Evolutionary conservation across 306 rosid genomes (phyloP).

Genomic region (Castanospermum australe): DNA sequence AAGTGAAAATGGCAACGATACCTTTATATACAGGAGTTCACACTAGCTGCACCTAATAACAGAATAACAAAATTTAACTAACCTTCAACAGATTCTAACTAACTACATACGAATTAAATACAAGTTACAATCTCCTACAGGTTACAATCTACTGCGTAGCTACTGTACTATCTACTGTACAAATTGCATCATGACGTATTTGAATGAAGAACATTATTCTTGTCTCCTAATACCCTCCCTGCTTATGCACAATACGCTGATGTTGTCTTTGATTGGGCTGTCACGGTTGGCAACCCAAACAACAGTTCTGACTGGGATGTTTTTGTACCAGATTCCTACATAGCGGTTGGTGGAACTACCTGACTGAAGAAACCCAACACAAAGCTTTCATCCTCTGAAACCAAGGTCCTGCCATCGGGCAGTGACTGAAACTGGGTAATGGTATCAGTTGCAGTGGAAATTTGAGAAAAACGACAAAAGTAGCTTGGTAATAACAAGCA

Average conservation of each 20-base stretch:
- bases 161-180: too few relatives aligned
- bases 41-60: too few relatives aligned
- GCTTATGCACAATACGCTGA: constrained; percentile 35
- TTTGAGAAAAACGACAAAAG: not conserved
- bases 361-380: constrained; percentile 24
- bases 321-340: constrained; percentile 23
- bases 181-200: too few relatives aligned
- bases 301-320: not conserved
- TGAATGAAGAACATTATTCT: too few relatives aligned
- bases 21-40: too few relatives aligned
- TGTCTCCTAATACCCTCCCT: too few relatives aligned
- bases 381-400: not conserved
- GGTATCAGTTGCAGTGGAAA: not conserved
- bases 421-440: constrained; percentile 1
- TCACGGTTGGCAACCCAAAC: constrained; percentile 39
- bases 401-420: constrained; percentile 7
- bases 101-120: too few relatives aligned
- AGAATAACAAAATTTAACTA: too few relatives aligned
- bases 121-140: too few relatives aligned
- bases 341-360: constrained; percentile 22
- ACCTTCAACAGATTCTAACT: too few relatives aligned
- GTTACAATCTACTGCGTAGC: too few relatives aligned
- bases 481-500: not conserved
- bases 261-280: constrained; percentile 8
- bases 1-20: too few relatives aligned